These are phyloP conservation scores for Pseudozyma thailandica DNA, from an alignment of 1,284 basidiomycete species.

Conservation along the genomic window DNA sequence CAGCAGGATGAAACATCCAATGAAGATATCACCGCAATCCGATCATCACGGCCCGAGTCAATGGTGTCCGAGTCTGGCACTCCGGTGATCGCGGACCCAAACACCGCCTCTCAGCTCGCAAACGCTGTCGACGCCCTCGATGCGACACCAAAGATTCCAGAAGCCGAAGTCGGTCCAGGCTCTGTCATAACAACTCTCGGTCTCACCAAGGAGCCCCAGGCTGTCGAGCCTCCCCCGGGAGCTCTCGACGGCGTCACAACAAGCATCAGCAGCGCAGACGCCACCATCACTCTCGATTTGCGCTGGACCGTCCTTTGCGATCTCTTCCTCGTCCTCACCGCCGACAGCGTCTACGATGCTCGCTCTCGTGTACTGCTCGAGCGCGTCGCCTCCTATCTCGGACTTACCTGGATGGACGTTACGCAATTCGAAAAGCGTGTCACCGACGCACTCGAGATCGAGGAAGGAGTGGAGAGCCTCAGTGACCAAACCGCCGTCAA, in stretches of 20 bases:
- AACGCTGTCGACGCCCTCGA: slow-evolving; percentile 33
- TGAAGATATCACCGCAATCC: not conserved
- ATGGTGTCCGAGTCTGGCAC: slow-evolving; percentile 1
- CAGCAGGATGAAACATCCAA: slow-evolving; percentile 16
- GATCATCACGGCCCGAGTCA: slow-evolving; percentile 5
- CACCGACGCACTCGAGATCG: slow-evolving; percentile 66
- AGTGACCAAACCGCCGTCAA: slow-evolving; percentile 53
- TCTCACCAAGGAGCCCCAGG: slow-evolving; percentile 55
- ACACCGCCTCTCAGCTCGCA: slow-evolving; percentile 58
- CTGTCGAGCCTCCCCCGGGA: slow-evolving; percentile 53
- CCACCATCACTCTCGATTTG: slow-evolving; percentile 66
- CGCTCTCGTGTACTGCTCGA: slow-evolving; percentile 66
- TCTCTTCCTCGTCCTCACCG: slow-evolving; percentile 66
- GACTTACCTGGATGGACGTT: slow-evolving; percentile 67
- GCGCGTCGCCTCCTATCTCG: slow-evolving; percentile 59
- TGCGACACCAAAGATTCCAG: slow-evolving; percentile 5
- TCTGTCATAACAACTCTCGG: slow-evolving; percentile 45
- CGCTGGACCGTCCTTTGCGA: slow-evolving; percentile 68
- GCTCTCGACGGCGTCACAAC: slow-evolving; percentile 66
- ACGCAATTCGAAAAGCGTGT: slow-evolving; percentile 68
- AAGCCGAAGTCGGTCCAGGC: slow-evolving; percentile 20
- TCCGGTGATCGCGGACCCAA: slow-evolving; percentile 55
- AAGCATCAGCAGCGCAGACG: slow-evolving; percentile 57
- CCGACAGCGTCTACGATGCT: slow-evolving; percentile 66
- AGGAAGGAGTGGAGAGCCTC: slow-evolving; percentile 63